Evolutionary conservation across 169 alveolate genomes (phyloP).

Genomic region (Cystoisospora suis): DNA sequence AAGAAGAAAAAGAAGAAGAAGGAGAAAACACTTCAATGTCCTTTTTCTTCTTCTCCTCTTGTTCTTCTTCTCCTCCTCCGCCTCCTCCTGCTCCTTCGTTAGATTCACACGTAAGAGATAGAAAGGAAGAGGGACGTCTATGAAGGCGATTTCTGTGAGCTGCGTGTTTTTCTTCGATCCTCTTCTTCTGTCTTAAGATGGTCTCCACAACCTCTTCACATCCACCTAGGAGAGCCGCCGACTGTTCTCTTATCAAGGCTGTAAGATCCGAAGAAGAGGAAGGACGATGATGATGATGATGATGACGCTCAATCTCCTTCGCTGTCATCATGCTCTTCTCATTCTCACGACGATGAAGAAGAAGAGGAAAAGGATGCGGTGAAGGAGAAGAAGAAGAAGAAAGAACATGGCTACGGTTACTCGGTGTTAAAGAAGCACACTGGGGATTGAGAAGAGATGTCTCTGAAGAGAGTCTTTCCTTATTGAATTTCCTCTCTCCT

Average conservation of each 20-base stretch:
- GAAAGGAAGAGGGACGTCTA: background rate
- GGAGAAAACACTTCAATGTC: background rate
- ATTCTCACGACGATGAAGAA: too few species aligned
- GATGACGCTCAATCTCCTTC: too few species aligned
- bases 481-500: too few species aligned
- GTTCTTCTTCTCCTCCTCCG: background rate
- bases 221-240: constrained; percentile 4
- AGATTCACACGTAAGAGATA: background rate
- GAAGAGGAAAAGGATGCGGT: too few species aligned
- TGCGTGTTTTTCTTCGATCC: background rate
- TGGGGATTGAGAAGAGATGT: too few species aligned
- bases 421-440: too few species aligned
- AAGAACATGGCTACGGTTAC: background rate
- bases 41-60: background rate
- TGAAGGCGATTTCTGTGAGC: background rate
- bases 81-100: background rate
- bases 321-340: too few species aligned
- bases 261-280: background rate
- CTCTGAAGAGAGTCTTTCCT: too few species aligned
- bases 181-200: background rate
- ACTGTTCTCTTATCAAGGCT: background rate
- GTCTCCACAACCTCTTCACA: background rate
- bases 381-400: too few species aligned
- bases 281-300: background rate
- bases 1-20: too few species aligned